phyloP scores from a whole-genome alignment of 2,329 filamentous ascomycete genomes.

The Dendryphion nanum region DNA sequence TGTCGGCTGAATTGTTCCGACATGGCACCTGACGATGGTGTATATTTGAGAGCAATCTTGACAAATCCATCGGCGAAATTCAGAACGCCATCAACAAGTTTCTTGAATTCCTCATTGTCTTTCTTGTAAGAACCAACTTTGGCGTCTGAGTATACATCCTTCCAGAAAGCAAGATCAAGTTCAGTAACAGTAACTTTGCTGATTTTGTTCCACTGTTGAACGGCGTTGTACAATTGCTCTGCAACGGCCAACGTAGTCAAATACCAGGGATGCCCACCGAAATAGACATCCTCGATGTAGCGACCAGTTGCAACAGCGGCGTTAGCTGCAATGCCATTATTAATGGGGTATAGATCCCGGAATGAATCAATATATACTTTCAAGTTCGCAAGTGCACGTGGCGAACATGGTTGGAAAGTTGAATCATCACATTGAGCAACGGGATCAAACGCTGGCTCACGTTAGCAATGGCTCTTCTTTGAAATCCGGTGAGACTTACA shows the following conservation, averaged over 20 bases:
- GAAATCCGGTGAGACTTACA: constrained; percentile 30
- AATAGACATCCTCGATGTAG: constrained; percentile 61
- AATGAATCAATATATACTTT: constrained; percentile 73
- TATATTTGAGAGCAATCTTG: constrained; percentile 45
- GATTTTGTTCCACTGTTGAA: constrained; percentile 65
- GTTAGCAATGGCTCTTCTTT: constrained; percentile 3
- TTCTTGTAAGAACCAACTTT: constrained; percentile 62
- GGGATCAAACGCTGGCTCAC: constrained; percentile 60
- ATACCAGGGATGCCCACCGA: constrained; percentile 76
- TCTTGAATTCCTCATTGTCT: constrained; percentile 51
- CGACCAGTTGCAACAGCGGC: constrained; percentile 49
- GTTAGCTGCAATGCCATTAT: constrained; percentile 60
- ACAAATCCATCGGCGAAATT: constrained; percentile 60
- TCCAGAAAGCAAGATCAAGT: constrained; percentile 69
- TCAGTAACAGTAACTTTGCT: constrained; percentile 63
- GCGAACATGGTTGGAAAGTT: constrained; percentile 77
- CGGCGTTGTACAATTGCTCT: constrained; percentile 73
- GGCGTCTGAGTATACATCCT: constrained; percentile 59
- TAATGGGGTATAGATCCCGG: constrained; percentile 66
- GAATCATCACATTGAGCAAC: constrained; percentile 61
- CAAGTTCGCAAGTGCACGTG: constrained; percentile 62
- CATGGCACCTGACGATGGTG: constrained; percentile 58
- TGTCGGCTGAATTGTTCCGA: constrained; percentile 63
- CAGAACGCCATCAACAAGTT: constrained; percentile 58
- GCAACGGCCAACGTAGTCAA: constrained; percentile 72